Base-by-base conservation (phyloP, 2,329 filamentous ascomycete genomes). In the Trichoderma koningiopsis region DNA sequence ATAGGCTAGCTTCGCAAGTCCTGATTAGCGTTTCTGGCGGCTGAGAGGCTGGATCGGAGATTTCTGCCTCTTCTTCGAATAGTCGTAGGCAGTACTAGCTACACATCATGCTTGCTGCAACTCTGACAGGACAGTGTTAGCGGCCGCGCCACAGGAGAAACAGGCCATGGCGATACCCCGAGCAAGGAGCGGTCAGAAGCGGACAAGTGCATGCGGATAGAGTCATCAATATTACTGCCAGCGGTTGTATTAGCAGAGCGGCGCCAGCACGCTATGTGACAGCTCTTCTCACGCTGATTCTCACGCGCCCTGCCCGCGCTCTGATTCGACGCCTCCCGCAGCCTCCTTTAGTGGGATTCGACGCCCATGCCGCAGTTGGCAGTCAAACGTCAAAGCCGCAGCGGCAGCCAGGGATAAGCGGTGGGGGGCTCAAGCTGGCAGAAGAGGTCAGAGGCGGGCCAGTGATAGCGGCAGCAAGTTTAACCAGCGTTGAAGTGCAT, bases 21-120 rank as follows among this genome's bases (percentile, higher is more conserved):
- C 47, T n/a, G 19, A 40, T 68, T 60, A 57, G 63, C 52, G 55
- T 67, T 59, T 47, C 40, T 56, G 65, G 65, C 65, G 65, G 57
- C 57, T 68, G 47, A 61, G 65, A 68, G 65, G 65, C 65, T 68
- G 57, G 31, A 61, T 61, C 43, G 65, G 58, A 52, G 37, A 67
- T 67, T 67, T 67, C 55, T 27, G 6, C n/a, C 22, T 33, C n/a
- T n/a, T n/a, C 27, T 13, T 62, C 4, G 57, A 24, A 29, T 47
- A 43, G 43, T 62, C 16, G 37, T 43, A n/a, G 33, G 43, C 33
- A n/a, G 37, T 43, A 43, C 40, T 19, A n/a, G n/a, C 33, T 35
- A 43, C 40, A 19, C 29, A 16, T 7, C 2, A 27, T 27, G 27
- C 27, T 53, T 53, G 52, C 22, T n/a, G 40, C n/a, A 43, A 55